Base-by-base conservation (phyloP, 306 rosid species). In the Prunus armeniaca region DNA sequence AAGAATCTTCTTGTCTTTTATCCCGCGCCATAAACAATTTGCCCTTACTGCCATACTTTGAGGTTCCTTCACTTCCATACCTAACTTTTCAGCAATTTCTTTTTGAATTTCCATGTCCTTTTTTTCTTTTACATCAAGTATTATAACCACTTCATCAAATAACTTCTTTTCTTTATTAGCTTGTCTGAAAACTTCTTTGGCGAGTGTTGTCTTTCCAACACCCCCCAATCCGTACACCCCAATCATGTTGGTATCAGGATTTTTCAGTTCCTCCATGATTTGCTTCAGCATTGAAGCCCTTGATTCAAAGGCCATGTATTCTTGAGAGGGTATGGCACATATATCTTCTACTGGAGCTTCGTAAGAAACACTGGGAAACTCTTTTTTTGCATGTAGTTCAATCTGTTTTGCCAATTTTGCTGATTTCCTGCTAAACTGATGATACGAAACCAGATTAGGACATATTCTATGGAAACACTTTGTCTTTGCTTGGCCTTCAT, bases 51-150 rank as follows among this genome's bases (percentile, higher is more conserved):
- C 52, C 8, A 6, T 18, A 12, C 38, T 51, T 13, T 65, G 41
- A 2, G 4, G 27, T 64, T 70, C 72, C 3, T 47, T 28, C 27
- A 78, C 17, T 12, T 78, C 65, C 82, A 78, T 6, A 52, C 77
- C 77, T 8, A 78, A 64, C 46, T 38, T 43, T 13, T 71, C 65
- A 24, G 65, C 71, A 63, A 78, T 78, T 60, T 71, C 72, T 63
- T 24, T 32, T 65, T 78, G 81, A 24, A 78, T 63, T 25, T 71
- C 65, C n/a, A 71, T 0, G 17, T 71, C 34, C 17, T 58, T 65
- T 15, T 5, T 63, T 2, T 2, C 13, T 18, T 50, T 62, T 9
- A 38, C 72, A 34, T 54, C 17, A 0, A 17, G 12, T 18, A 51
- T 65, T 1, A 30, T 41, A 14, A 50, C 46, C 0, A 38, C 79